Percentiles rank a stretch among this genome's conserved stretches.
Evolutionary conservation across 768 basidiomycete genomes (phyloP).

Genomic region (Termitomyces sp.): DNA sequence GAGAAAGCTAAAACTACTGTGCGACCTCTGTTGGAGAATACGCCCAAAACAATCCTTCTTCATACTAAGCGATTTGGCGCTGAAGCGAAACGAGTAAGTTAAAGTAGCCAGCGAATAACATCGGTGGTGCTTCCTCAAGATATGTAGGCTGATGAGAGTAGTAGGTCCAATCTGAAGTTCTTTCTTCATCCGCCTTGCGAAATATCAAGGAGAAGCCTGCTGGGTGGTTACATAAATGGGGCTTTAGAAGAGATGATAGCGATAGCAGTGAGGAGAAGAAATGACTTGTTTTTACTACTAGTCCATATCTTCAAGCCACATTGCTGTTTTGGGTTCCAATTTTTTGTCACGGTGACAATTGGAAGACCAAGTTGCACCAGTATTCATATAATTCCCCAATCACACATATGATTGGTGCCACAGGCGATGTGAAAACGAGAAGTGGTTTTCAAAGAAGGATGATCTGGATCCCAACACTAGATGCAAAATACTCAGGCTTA

Average conservation of each 20-base stretch:
- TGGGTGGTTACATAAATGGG: too few relatives aligned
- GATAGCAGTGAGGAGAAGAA: not conserved
- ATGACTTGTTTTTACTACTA: not conserved
- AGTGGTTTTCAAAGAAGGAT: too few relatives aligned
- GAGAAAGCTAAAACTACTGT: constrained; percentile 13
- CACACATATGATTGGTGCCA: too few relatives aligned
- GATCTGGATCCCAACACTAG: too few relatives aligned
- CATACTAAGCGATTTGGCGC: not conserved
- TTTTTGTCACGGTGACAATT: too few relatives aligned
- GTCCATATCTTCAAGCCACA: too few relatives aligned
- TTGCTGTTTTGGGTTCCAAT: too few relatives aligned
- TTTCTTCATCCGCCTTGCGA: not conserved
- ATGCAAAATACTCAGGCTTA: not conserved
- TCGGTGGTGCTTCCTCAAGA: too few relatives aligned
- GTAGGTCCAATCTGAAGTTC: not conserved
- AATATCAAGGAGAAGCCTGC: not conserved
- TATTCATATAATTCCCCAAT: not conserved
- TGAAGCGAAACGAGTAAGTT: not conserved
- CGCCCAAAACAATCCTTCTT: not conserved
- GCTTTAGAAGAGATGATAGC: too few relatives aligned
- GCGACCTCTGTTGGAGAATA: not conserved
- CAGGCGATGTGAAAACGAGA: too few relatives aligned
- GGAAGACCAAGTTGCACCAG: too few relatives aligned
- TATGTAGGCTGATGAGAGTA: not conserved
- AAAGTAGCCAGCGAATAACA: not conserved